Evolutionary conservation across 306 rosid genomes (phyloP), one percentile per base, ranked within the genome.

Genomic region (Cicer yamashitae): DNA sequence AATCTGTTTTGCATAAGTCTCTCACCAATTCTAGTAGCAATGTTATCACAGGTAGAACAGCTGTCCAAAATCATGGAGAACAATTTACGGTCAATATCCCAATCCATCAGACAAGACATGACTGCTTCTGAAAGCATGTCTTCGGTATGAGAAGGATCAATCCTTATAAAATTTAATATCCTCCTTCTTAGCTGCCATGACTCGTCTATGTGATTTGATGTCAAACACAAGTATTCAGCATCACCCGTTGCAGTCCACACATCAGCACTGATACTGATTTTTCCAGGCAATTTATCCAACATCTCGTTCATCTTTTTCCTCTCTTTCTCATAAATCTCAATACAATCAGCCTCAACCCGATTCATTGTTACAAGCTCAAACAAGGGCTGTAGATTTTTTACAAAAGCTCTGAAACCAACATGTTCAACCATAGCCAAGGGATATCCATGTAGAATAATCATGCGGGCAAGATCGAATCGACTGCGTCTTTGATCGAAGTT

Each of bases 31-130:
- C 79, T 86, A 15, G 61, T 45, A 9, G 88, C 83, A 34, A 92
- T 83, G 77, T 79, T 87, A 77, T 96, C 96, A 73, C 87, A 84
- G 63, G 89, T 74, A 63, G 99, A 86, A 74, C 72, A 74, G 51
- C 84, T 84, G 84, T 96, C 97, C 84, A 92, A 83, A 53, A 92
- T 92, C 91, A 82, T 87, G 74, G 98, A 92, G 75, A 91, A 92
- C 80, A 92, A 82, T 71, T 96, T 96, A 0, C 99, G 92, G 69
- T 96, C 98, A 66, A 92, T 89, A 87, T 96, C 99, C 99, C 99
- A 96, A 71, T 92, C 98, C 93, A 92, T 96, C 64, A 96, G 71
- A 70, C 97, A 86, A 48, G 83, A 43, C 92, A 91, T 92, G 81
- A 96, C 86, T 63, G 88, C 82, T 61, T 92, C 96, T 25, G 96